Conservation (phyloP, 2,329 filamentous ascomycete species). For the Aspergillus aculeatinus region DNA sequence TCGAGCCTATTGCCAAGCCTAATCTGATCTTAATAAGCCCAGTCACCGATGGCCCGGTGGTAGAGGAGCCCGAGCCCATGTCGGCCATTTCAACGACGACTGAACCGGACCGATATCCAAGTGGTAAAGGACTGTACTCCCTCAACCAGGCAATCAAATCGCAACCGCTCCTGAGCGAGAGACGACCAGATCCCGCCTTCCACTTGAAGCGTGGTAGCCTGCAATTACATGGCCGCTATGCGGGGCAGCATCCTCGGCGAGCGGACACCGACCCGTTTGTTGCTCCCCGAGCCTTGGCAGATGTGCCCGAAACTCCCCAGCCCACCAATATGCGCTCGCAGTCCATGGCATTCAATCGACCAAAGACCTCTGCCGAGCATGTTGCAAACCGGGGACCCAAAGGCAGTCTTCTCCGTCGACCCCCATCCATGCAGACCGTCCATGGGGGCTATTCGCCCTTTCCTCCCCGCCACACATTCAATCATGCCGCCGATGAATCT, state of each 20-base stretch:
- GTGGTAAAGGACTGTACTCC: slow-evolving; percentile 13
- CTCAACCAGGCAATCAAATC: slow-evolving; percentile 17
- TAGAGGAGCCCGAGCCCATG: slow-evolving; percentile 11
- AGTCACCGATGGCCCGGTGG: slow-evolving; percentile 12
- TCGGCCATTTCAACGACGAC: slow-evolving; percentile 3
- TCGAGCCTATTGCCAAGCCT: slow-evolving; percentile 32
- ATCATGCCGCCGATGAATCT: slow-evolving; percentile 14
- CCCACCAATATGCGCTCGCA: slow-evolving; percentile 20
- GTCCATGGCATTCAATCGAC: slow-evolving; percentile 26
- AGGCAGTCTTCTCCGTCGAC: slow-evolving; percentile 14
- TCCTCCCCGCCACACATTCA: slow-evolving; percentile 16
- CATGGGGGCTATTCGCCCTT: slow-evolving; percentile 23
- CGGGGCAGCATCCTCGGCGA: background rate
- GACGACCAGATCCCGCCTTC: background rate
- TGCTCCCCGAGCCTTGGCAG: slow-evolving; percentile 25
- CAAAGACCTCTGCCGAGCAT: slow-evolving; percentile 20
- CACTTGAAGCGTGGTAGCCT: slow-evolving; percentile 12
- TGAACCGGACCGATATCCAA: slow-evolving; percentile 7
- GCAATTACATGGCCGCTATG: slow-evolving; percentile 10
- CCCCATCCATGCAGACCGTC: slow-evolving; percentile 28
- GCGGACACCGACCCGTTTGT: slow-evolving; percentile 10
- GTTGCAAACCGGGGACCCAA: slow-evolving; percentile 1
- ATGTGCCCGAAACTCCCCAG: slow-evolving; percentile 22
- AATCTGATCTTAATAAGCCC: slow-evolving; percentile 36
- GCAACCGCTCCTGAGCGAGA: slow-evolving; percentile 17